Conservation (phyloP, 305 asterid genomes). For the Ruellia speciosa region DNA sequence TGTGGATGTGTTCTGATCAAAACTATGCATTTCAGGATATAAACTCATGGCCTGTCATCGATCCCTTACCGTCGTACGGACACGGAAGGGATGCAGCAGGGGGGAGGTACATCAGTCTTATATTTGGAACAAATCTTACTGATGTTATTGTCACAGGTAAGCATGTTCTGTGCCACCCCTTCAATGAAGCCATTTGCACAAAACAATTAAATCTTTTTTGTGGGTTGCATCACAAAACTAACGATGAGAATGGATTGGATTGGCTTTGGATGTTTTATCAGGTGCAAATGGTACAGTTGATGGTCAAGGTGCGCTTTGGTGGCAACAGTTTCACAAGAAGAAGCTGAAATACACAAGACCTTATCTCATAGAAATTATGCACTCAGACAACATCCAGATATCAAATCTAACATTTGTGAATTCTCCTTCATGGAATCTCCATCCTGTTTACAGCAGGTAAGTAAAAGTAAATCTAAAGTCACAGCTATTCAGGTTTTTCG, state of each 20-base stretch:
- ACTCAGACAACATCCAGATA: constrained; percentile 65
- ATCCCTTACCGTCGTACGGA: constrained; percentile 82
- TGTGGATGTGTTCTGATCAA: background rate
- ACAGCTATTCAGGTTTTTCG: too few species aligned
- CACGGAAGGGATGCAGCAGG: constrained; percentile 88
- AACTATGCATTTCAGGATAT: constrained; percentile 44
- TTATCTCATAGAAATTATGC: constrained; percentile 76
- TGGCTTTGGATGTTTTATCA: constrained; percentile 17
- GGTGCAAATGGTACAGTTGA: constrained; percentile 88
- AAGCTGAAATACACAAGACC: constrained; percentile 84
- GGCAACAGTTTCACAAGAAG: constrained; percentile 77
- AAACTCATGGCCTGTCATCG: constrained; percentile 59
- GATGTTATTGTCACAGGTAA: constrained; percentile 75
- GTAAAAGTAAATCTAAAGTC: background rate
- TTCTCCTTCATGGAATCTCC: constrained; percentile 88
- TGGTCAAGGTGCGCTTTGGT: constrained; percentile 83
- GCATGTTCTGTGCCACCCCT: too few species aligned
- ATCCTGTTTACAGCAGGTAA: constrained; percentile 87
- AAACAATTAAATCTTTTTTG: too few species aligned
- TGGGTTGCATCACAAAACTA: too few species aligned
- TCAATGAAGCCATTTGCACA: too few species aligned
- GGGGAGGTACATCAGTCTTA: constrained; percentile 77
- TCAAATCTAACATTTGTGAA: constrained; percentile 64
- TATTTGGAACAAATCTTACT: constrained; percentile 74
- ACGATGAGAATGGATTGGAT: background rate